phyloP scores from a whole-genome alignment of 2,329 filamentous ascomycete genomes.

The Trichoderma atrobrunneum region DNA sequence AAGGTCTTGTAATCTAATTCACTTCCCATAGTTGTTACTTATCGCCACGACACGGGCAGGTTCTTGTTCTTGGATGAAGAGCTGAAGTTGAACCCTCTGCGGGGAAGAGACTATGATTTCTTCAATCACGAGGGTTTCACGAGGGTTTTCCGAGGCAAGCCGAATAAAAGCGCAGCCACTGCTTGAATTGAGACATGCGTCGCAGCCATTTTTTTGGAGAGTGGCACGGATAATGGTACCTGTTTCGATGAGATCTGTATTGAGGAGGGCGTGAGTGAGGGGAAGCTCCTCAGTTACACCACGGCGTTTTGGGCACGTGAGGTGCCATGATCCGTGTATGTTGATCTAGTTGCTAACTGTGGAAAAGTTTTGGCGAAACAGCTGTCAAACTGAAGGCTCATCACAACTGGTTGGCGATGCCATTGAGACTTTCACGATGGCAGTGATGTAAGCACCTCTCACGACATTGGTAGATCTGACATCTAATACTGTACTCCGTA shows the following conservation, averaged over 20 bases:
- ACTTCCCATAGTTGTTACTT: conserved; percentile 1
- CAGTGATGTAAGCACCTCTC: not conserved
- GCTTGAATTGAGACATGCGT: not conserved
- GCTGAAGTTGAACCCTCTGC: not conserved
- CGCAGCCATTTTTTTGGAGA: not conserved
- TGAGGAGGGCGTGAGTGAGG: not conserved
- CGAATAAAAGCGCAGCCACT: not conserved
- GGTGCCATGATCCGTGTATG: not conserved
- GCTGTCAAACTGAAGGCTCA: not conserved
- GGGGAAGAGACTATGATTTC: not conserved
- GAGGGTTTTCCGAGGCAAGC: not conserved
- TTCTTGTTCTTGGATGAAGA: not conserved
- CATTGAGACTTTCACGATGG: not conserved
- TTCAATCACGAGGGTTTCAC: not conserved
- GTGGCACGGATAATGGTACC: not conserved
- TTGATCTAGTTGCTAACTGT: not conserved
- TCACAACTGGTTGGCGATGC: not conserved
- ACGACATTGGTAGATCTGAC: not conserved
- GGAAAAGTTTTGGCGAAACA: not conserved
- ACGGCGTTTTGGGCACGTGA: not conserved
- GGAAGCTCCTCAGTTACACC: conserved; percentile 1
- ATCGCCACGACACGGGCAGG: not conserved
- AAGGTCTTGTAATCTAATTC: conserved; percentile 33
- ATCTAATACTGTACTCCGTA: no score
- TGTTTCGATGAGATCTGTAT: not conserved